Evolutionary conservation across 768 basidiomycete genomes (phyloP).

Genomic region (Baorangia bicolor): DNA sequence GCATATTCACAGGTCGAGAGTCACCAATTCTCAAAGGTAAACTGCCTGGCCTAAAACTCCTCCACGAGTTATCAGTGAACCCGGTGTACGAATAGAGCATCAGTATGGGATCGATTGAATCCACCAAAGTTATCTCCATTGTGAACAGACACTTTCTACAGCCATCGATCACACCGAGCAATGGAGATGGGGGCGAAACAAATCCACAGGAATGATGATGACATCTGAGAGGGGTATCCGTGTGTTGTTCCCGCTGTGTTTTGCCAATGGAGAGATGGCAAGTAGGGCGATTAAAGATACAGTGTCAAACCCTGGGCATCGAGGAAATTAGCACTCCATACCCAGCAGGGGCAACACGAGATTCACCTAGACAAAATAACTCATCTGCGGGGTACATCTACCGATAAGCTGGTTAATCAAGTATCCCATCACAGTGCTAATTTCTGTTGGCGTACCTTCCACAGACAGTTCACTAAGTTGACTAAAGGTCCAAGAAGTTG

Average conservation of each 20-base stretch:
- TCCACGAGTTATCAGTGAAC: conserved; percentile 53
- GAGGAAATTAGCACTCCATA: not conserved
- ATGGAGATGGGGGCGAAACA: not conserved
- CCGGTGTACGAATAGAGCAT: conserved; percentile 90
- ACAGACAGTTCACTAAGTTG: conserved; percentile 78
- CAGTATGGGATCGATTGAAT: conserved; percentile 80
- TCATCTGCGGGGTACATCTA: conserved; percentile 93
- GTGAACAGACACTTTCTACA: conserved; percentile 71
- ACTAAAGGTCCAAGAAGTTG: conserved; percentile 75
- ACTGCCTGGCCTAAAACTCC: conserved; percentile 39
- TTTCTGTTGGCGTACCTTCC: conserved; percentile 59
- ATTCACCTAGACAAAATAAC: conserved; percentile 77
- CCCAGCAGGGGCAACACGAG: not conserved
- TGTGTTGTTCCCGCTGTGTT: conserved; percentile 48
- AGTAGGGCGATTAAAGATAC: conserved; percentile 87
- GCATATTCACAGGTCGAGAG: not conserved
- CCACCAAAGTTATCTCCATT: conserved; percentile 83
- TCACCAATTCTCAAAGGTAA: not conserved
- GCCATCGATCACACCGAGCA: not conserved
- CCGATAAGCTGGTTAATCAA: not conserved
- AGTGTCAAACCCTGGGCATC: conserved; percentile 75
- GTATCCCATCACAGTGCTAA: not conserved
- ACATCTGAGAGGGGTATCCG: conserved; percentile 61
- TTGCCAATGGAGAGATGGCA: conserved; percentile 80
- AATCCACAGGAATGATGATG: conserved; percentile 71